A percentile compares a stretch with the other conserved stretches of the same genome.
These are phyloP conservation scores for Calonectria leucothoes DNA, from an alignment of 2,329 filamentous ascomycete genomes.

Conservation along the genomic window DNA sequence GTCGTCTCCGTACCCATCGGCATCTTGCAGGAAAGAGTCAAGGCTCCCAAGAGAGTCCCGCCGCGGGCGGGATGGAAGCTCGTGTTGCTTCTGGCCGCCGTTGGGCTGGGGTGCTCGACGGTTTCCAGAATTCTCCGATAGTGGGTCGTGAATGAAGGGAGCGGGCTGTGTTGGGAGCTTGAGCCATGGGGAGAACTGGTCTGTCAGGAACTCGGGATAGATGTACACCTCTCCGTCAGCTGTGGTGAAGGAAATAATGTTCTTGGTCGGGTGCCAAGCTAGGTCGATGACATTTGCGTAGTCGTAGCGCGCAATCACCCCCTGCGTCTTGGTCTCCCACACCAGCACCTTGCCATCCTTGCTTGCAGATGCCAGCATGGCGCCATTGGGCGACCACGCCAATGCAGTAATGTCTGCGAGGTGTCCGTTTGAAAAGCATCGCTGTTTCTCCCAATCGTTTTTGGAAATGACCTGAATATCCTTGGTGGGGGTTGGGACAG, in stretches of 20 bases:
- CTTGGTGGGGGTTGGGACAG: conserved; percentile 82
- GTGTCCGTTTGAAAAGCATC: conserved; percentile 82
- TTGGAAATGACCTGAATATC: conserved; percentile 90
- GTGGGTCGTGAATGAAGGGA: conserved; percentile 86
- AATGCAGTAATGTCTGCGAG: conserved; percentile 86
- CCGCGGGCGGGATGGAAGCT: conserved; percentile 62
- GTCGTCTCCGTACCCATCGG: conserved; percentile 67
- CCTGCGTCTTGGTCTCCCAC: conserved; percentile 93
- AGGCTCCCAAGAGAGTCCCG: conserved; percentile 79
- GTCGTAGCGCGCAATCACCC: conserved; percentile 80
- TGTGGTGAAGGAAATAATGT: conserved; percentile 91
- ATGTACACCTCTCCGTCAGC: conserved; percentile 95
- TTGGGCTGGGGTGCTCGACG: conserved; percentile 65
- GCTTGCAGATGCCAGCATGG: conserved; percentile 79
- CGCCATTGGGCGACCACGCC: conserved; percentile 95
- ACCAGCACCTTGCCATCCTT: conserved; percentile 78
- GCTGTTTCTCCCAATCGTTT: conserved; percentile 89
- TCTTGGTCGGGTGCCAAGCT: conserved; percentile 90
- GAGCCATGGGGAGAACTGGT: conserved; percentile 67
- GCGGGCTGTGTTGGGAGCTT: conserved; percentile 76
- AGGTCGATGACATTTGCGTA: conserved; percentile 88
- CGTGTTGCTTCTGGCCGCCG: conserved; percentile 65
- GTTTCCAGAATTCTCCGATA: conserved; percentile 77
- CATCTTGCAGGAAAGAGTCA: conserved; percentile 80
- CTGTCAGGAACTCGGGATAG: conserved; percentile 75